Evolutionary conservation across 2,329 filamentous ascomycete species (phyloP).

Genomic region (Sclerotinia sclerotiorum): DNA sequence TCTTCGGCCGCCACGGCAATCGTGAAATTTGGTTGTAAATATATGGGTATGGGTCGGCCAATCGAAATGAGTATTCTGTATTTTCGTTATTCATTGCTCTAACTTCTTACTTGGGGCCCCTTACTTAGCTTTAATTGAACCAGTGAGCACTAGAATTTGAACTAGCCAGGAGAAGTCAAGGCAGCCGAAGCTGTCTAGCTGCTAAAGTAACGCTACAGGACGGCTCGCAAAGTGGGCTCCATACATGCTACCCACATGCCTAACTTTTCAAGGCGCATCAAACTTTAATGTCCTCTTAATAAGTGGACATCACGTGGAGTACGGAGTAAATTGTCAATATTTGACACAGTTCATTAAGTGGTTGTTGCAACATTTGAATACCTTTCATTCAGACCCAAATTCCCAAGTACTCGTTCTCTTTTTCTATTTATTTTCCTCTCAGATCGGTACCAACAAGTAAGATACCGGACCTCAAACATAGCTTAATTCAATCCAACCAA

Average conservation of each 20-base stretch:
- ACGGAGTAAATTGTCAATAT: neutral
- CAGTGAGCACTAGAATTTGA: neutral
- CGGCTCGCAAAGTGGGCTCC: neutral
- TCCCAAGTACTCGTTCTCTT: neutral
- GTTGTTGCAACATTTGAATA: neutral
- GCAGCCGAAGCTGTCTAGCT: neutral
- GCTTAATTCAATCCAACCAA: neutral
- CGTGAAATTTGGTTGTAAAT: too few relatives aligned
- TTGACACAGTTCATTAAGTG: neutral
- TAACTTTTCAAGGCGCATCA: neutral
- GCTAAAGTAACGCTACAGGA: neutral
- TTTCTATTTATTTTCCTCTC: too few relatives aligned
- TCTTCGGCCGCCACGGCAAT: too few relatives aligned
- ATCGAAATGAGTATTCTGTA: too few relatives aligned
- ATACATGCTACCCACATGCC: neutral
- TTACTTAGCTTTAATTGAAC: neutral
- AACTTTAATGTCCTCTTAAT: neutral
- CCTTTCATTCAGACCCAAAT: too few relatives aligned
- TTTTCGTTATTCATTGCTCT: too few relatives aligned
- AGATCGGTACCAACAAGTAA: too few relatives aligned
- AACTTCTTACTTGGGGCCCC: too few relatives aligned
- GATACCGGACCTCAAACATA: neutral
- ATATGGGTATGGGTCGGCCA: too few relatives aligned
- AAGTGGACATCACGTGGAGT: neutral
- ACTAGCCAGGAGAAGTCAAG: neutral